These are phyloP conservation scores for Nothopassalora personata DNA, from an alignment of 2,329 filamentous ascomycete species.

Conservation along the genomic window DNA sequence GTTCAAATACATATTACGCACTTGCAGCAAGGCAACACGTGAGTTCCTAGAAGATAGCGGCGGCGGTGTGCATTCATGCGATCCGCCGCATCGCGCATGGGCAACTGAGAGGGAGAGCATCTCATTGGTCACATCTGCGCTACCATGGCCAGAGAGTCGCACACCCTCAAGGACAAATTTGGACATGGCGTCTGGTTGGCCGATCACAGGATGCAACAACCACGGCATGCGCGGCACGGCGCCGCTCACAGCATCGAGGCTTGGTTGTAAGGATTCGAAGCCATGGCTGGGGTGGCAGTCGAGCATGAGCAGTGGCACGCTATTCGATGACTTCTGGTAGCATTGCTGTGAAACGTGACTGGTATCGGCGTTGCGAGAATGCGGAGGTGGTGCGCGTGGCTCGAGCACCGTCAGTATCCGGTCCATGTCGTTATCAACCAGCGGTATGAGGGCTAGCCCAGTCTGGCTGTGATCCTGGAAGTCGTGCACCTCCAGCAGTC, in stretches of 20 bases:
- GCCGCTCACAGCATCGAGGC: not conserved
- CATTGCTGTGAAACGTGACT: not conserved
- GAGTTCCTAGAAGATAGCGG: not conserved
- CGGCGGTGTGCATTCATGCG: conserved; percentile 4
- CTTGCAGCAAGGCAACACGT: not conserved
- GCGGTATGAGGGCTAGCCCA: not conserved
- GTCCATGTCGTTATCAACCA: not conserved
- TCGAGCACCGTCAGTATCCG: conserved; percentile 6
- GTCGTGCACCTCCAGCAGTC: not conserved
- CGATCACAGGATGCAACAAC: not conserved
- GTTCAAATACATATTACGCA: not conserved
- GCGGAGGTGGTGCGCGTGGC: not conserved
- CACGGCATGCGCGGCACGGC: not conserved
- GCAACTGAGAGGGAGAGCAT: not conserved
- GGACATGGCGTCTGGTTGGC: not conserved
- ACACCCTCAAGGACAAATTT: conserved; percentile 2
- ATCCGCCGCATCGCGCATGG: not conserved
- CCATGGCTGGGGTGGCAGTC: not conserved
- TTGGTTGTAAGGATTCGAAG: not conserved
- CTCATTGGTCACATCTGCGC: not conserved
- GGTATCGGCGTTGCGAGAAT: not conserved
- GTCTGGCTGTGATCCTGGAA: not conserved
- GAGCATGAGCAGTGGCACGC: not conserved
- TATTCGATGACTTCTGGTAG: not conserved
- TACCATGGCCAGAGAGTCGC: not conserved